Evolutionary conservation across 192 early-diverging fungal species (phyloP), one percentile per base, ranked within the genome.

Genomic region (Umbelopsis sp.): DNA sequence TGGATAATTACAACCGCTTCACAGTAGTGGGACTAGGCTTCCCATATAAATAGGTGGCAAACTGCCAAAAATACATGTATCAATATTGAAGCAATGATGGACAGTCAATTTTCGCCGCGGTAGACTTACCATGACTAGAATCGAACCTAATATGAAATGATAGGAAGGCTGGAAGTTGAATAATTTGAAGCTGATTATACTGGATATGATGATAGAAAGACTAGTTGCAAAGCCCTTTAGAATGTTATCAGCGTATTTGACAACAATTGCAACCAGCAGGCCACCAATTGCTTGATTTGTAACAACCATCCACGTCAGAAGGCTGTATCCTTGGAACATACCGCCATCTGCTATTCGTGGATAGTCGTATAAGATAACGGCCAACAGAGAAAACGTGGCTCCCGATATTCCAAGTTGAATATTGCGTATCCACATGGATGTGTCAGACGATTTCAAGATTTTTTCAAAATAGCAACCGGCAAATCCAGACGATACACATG

Each of bases 401-500:
- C 80, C 81, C 22, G 80, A 82, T 35, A 85, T 73, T 15, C 83
- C 83, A 16, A 94, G 80, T 72, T 94, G 93, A 23, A 92, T 75
- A 68, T 94, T 94, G 22, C 91, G 79, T 13, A 91, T 78, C 87
- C 90, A 94, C 71, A 94, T 80, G 58, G 84, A 87, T 1, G 89
- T 82, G 48, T 86, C 79, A 4, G 89, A 78, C 9, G 85, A 86
- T 71, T 94, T 94, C 64, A 94, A 77, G 12, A 94, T 89, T 67
- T 89, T 92, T 81, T 94, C 93, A 81, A 94, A 94, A 76, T 90
- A 94, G 45, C 92, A 92, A 22, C 93, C 93, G 0, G 93, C 93
- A 30, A 93, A 82, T 47, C 93, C 93, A 3, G 91, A 92, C 0
- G 92, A 80, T 1, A 93, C 67, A 69, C 93, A 92, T 7, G 91